Evolutionary conservation across 2,329 filamentous ascomycete genomes (phyloP), one percentile per base, ranked within the genome.

Genomic region (Endocalyx cinctus): DNA sequence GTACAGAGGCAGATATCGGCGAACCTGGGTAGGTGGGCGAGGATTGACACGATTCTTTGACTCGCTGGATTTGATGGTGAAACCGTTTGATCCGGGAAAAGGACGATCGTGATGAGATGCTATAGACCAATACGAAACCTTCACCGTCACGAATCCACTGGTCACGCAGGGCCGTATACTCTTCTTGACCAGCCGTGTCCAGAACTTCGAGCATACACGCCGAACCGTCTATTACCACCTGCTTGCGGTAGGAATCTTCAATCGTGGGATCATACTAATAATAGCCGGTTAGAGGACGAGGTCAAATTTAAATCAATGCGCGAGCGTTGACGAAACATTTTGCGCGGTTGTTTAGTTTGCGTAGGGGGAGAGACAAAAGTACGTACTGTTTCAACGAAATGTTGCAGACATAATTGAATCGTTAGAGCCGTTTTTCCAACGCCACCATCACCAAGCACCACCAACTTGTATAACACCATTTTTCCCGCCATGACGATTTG

Each of bases 91-190:
- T 96, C 58, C 90, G 84, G 37, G 84, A 82, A 59, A 97, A 97
- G 14, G 90, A 97, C 20, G 89, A 89, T 54, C 92, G 84, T 33
- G 90, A 97, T 11, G 92, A 95, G 64, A 98, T 97, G 69, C 88
- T 95, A 72, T 98, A 97, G 46, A 98, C 92, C 41, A 98, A 74
- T 18, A 98, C 87, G 58, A 97, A 97, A 14, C 92, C 92, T 62
- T 98, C 92, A 47, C 92, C 90, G 57, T 97, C 90, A 51, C 92
- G 81, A 60, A 97, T 97, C 90, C 90, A 97, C 69, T 97, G 92
- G 61, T 97, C 92, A 55, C 92, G 78, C 53, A 97, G 70, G 29
- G 92, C 92, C 44, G 90, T 96, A 66, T 97, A 98, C 67, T 98
- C 92, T 67, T 98, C 92, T 63, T 98, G 92, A 37, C 92, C 92